phyloP scores from a whole-genome alignment of 805 yeast species.

The Suhomyces vadensis region DNA sequence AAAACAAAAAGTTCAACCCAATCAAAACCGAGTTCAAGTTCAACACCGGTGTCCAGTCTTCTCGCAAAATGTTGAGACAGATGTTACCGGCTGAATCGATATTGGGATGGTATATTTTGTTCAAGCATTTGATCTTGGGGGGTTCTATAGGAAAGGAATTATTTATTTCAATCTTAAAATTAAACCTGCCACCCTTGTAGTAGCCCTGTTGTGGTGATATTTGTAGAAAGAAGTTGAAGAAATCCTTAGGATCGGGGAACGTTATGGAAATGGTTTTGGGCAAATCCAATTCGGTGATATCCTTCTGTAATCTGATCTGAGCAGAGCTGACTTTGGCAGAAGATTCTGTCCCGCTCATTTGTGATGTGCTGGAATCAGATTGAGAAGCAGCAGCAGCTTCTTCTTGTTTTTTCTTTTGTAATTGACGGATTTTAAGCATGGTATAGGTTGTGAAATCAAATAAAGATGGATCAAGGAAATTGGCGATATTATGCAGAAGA shows the following conservation, averaged over 20 bases:
- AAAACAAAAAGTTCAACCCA: slow-evolving; percentile 80
- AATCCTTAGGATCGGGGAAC: slow-evolving; percentile 54
- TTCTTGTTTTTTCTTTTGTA: slow-evolving; percentile 57
- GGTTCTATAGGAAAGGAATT: slow-evolving; percentile 89
- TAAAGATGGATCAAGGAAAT: too few relatives aligned
- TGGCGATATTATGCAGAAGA: too few relatives aligned
- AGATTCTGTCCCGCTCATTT: neutral
- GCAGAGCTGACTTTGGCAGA: slow-evolving; percentile 48
- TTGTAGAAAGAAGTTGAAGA: slow-evolving; percentile 59
- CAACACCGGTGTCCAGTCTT: slow-evolving; percentile 95
- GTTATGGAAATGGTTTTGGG: slow-evolving; percentile 56
- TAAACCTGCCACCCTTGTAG: slow-evolving; percentile 68
- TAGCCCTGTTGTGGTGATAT: slow-evolving; percentile 72
- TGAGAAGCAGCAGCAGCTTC: slow-evolving; percentile 30
- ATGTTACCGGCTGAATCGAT: slow-evolving; percentile 89
- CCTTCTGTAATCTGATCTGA: slow-evolving; percentile 73
- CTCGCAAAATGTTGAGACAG: slow-evolving; percentile 86
- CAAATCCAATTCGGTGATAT: slow-evolving; percentile 66
- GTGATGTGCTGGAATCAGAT: slow-evolving; percentile 13
- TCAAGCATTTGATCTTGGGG: slow-evolving; percentile 74
- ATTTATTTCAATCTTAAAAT: slow-evolving; percentile 63
- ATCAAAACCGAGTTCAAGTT: slow-evolving; percentile 78
- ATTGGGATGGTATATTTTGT: slow-evolving; percentile 88
- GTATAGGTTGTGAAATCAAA: too few relatives aligned
- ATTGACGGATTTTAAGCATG: slow-evolving; percentile 53